These are phyloP conservation scores for Boletus rubropictus DNA, from an alignment of 768 basidiomycete species.

Conservation along the genomic window DNA sequence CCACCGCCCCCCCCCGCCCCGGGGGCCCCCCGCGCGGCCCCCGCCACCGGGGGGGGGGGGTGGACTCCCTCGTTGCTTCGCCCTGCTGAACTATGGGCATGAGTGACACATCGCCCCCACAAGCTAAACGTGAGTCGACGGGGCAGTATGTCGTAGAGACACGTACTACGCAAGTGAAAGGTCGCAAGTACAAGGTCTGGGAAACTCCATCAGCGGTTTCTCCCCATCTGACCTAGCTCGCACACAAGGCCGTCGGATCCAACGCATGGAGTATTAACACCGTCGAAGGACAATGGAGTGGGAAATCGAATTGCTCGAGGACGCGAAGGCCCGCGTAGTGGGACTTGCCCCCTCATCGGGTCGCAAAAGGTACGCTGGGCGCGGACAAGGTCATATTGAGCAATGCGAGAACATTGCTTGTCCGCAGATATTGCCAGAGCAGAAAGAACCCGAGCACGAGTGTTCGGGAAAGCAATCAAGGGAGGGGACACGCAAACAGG, in stretches of 20 bases:
- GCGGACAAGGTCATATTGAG: constrained; percentile 1
- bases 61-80: no score
- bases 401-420: constrained; percentile 11
- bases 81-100: no score
- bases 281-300: constrained; percentile 8
- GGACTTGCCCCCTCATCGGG: constrained; percentile 6
- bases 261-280: constrained; percentile 7
- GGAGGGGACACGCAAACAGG: constrained; percentile 4
- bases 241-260: background rate
- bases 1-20: no score
- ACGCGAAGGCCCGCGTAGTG: background rate
- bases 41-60: no score
- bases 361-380: constrained; percentile 5
- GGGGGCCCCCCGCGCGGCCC: no score
- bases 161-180: constrained; percentile 8
- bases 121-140: background rate
- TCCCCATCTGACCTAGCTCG: no score
- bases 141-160: constrained; percentile 4
- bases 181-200: constrained; percentile 9
- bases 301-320: constrained; percentile 10
- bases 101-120: background rate
- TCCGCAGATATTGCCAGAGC: background rate
- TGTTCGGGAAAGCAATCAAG: constrained; percentile 1
- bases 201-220: background rate
- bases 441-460: constrained; percentile 7